Evolutionary conservation across 208 protist species (phyloP).

Genomic region (Spongospora subterranea): DNA sequence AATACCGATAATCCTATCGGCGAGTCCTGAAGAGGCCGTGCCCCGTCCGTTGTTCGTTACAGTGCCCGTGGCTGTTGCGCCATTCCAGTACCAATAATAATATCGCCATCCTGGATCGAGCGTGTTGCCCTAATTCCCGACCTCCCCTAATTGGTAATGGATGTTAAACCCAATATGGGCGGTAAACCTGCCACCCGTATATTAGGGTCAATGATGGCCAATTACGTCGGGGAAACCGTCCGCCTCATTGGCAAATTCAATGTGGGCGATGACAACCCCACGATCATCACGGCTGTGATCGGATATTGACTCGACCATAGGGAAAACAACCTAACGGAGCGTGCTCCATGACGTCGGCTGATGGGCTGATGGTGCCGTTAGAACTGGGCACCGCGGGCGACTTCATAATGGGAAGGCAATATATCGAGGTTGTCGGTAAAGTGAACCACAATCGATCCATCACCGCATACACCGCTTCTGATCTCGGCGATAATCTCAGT

Average conservation of each 20-base stretch:
- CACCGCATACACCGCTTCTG: background rate
- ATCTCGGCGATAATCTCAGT: slow-evolving; percentile 45
- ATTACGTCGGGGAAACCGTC: background rate
- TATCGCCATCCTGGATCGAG: too few species aligned
- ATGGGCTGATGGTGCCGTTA: background rate
- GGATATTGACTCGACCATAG: too few species aligned
- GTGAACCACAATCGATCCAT: slow-evolving; percentile 39
- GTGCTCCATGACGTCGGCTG: background rate
- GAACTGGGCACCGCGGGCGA: background rate
- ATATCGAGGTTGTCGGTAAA: slow-evolving; percentile 48
- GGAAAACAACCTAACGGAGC: background rate
- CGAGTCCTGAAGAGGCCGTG: too few species aligned
- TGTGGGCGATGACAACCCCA: too few species aligned
- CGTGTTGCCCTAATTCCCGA: too few species aligned
- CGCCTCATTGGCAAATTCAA: background rate
- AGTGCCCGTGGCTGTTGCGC: too few species aligned
- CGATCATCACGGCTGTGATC: too few species aligned
- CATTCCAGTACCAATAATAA: too few species aligned
- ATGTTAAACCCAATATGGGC: background rate
- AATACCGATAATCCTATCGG: too few species aligned
- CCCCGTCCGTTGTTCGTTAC: too few species aligned
- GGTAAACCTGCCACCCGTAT: background rate
- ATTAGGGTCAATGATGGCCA: background rate
- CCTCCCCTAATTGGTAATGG: too few species aligned
- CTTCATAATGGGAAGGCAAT: background rate